Percentiles rank a stretch among this genome's conserved stretches.
These are phyloP conservation scores for Waltiozyma sp. DNA, from an alignment of 1,139 yeast species.

Conservation along the genomic window DNA sequence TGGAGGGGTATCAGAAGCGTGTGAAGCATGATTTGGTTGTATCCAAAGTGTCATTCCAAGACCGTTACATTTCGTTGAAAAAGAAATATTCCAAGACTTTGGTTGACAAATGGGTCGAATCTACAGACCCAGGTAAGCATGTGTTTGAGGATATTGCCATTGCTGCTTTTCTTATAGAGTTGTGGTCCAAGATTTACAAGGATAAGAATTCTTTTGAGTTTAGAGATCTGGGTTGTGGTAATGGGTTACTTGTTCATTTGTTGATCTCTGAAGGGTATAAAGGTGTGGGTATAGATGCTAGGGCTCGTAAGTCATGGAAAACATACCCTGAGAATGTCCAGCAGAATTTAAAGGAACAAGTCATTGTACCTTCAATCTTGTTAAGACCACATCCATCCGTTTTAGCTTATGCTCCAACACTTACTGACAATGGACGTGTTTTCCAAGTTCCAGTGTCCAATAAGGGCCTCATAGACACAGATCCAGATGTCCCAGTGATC, in stretches of 20 bases:
- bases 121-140: conserved; percentile 90
- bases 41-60: conserved; percentile 72
- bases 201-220: conserved; percentile 47
- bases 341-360: conserved; percentile 53
- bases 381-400: conserved; percentile 60
- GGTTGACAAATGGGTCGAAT: conserved; percentile 84
- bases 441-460: conserved; percentile 40
- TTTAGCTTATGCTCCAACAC: conserved; percentile 39
- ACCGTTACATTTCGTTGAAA: conserved; percentile 68
- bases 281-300: conserved; percentile 85
- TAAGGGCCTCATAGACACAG: conserved; percentile 6
- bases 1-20: conserved; percentile 76
- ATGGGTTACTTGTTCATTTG: conserved; percentile 75
- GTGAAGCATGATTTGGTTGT: conserved; percentile 85
- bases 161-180: conserved; percentile 87
- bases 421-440: conserved; percentile 47
- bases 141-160: conserved; percentile 95
- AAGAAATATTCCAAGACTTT: conserved; percentile 67
- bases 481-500: conserved; percentile 16
- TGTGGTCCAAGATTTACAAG: conserved; percentile 59
- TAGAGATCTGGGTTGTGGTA: conserved; percentile 92
- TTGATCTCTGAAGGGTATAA: conserved; percentile 66
- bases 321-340: conserved; percentile 57
- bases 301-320: conserved; percentile 82
- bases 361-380: conserved; percentile 64